These are phyloP conservation scores for Leccinum obscurum DNA, from an alignment of 768 basidiomycete genomes.

Conservation along the genomic window DNA sequence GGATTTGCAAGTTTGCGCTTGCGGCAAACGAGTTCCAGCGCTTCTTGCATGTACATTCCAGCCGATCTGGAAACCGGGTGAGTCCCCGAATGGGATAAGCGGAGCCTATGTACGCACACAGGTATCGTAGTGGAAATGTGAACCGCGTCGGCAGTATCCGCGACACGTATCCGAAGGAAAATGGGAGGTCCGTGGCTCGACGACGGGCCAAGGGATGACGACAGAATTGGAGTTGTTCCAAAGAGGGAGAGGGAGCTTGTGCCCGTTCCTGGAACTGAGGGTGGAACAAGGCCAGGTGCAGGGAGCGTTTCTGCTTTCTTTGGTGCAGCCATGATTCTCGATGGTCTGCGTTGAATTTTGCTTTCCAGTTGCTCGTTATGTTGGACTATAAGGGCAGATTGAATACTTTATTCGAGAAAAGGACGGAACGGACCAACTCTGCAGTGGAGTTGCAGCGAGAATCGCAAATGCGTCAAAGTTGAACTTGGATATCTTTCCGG, in stretches of 20 bases:
- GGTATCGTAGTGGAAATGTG: constrained; percentile 89
- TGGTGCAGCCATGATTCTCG: constrained; percentile 56
- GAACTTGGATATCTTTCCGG: constrained; percentile 83
- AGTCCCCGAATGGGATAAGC: not conserved
- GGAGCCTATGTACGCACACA: constrained; percentile 58
- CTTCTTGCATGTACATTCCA: constrained; percentile 97
- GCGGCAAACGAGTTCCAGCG: constrained; percentile 79
- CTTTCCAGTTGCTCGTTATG: constrained; percentile 82
- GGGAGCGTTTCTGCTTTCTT: constrained; percentile 56
- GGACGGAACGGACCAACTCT: constrained; percentile 48
- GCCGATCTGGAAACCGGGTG: constrained; percentile 52
- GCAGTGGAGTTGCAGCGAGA: constrained; percentile 68
- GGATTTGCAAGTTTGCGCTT: constrained; percentile 65
- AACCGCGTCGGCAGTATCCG: constrained; percentile 76
- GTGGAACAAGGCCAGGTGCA: constrained; percentile 38
- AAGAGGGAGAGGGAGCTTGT: constrained; percentile 47
- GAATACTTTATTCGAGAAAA: not conserved
- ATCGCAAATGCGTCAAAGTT: constrained; percentile 89
- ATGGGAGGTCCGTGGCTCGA: constrained; percentile 77
- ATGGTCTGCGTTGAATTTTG: constrained; percentile 82
- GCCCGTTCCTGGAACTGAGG: constrained; percentile 39
- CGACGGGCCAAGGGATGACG: constrained; percentile 68
- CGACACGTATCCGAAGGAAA: constrained; percentile 80
- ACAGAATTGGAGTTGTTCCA: constrained; percentile 53
- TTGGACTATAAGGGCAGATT: constrained; percentile 40